These are phyloP conservation scores for Cyclocybe aegerita DNA, from an alignment of 768 basidiomycete genomes.

Conservation along the genomic window DNA sequence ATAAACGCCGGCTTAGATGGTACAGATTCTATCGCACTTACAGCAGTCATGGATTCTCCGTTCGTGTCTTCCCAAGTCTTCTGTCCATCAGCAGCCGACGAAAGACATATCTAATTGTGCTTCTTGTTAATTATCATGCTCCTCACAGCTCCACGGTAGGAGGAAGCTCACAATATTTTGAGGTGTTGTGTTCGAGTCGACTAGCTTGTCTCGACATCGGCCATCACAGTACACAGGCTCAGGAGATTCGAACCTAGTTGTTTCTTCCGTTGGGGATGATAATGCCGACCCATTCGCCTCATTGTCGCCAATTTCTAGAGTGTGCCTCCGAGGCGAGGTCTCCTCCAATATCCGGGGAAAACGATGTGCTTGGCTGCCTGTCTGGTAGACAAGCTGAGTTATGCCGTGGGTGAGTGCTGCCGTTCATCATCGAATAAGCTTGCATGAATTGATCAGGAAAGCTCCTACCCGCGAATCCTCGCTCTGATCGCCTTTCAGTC, in stretches of 20 bases:
- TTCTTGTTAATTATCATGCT: not conserved
- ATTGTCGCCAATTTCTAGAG: no score
- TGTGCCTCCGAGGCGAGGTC: no score
- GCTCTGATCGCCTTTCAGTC: not conserved
- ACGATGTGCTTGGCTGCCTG: no score
- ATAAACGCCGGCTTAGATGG: no score
- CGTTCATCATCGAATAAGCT: not conserved
- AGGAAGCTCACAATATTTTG: constrained; percentile 1
- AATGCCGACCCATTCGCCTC: no score
- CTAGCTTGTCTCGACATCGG: constrained; percentile 3
- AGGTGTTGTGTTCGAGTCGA: not conserved
- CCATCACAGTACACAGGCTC: constrained; percentile 1
- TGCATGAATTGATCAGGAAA: not conserved
- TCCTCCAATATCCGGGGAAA: no score
- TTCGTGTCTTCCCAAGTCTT: constrained; percentile 34
- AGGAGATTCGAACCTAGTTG: not conserved
- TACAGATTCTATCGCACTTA: no score
- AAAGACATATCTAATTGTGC: constrained; percentile 30
- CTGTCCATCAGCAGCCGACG: constrained; percentile 37
- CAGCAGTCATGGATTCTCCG: constrained; percentile 38
- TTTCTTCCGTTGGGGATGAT: no score
- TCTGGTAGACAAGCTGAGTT: no score
- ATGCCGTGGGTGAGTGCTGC: no score
- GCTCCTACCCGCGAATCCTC: constrained; percentile 12
- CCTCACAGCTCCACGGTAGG: not conserved